These are phyloP conservation scores for Synchytrium microbalum DNA, from an alignment of 371 early-diverging fungal genomes.

Conservation along the genomic window DNA sequence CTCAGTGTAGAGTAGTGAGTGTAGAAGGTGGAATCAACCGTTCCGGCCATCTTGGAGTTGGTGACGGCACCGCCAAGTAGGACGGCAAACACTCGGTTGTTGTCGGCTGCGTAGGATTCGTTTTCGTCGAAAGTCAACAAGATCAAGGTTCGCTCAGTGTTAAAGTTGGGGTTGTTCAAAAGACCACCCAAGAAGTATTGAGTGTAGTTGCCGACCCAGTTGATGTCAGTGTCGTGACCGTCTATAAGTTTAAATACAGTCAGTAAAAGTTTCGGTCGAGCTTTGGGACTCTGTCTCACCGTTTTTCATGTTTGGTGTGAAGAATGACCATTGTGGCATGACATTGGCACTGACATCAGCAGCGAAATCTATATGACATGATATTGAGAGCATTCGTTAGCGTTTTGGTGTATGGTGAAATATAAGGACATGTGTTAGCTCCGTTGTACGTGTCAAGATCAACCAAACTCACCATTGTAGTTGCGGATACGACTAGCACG, in stretches of 20 bases:
- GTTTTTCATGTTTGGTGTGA: not conserved
- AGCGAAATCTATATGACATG: constrained; percentile 12
- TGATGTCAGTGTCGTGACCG: constrained; percentile 6
- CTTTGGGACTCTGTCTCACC: too few relatives aligned
- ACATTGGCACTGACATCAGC: not conserved
- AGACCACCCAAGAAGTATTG: constrained; percentile 41
- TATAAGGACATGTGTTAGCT: too few relatives aligned
- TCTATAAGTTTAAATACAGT: not conserved
- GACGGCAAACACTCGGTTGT: constrained; percentile 14
- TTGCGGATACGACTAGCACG: not conserved
- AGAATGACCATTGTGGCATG: not conserved
- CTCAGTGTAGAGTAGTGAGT: constrained; percentile 51
- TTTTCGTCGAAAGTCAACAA: constrained; percentile 19
- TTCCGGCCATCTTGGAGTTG: constrained; percentile 19
- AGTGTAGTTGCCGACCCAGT: not conserved
- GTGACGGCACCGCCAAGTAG: constrained; percentile 20
- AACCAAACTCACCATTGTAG: too few relatives aligned
- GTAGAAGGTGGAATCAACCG: constrained; percentile 42
- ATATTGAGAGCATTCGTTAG: too few relatives aligned
- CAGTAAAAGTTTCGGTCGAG: too few relatives aligned
- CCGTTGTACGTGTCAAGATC: too few relatives aligned
- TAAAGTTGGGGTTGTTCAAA: constrained; percentile 16
- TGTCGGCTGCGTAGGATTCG: constrained; percentile 19
- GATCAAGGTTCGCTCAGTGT: not conserved
- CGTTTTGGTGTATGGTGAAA: too few relatives aligned